Percentiles rank a stretch among this genome's conserved stretches.
These are phyloP conservation scores for Curvularia hawaiiensis DNA, from an alignment of 2,329 filamentous ascomycete species.

Conservation along the genomic window DNA sequence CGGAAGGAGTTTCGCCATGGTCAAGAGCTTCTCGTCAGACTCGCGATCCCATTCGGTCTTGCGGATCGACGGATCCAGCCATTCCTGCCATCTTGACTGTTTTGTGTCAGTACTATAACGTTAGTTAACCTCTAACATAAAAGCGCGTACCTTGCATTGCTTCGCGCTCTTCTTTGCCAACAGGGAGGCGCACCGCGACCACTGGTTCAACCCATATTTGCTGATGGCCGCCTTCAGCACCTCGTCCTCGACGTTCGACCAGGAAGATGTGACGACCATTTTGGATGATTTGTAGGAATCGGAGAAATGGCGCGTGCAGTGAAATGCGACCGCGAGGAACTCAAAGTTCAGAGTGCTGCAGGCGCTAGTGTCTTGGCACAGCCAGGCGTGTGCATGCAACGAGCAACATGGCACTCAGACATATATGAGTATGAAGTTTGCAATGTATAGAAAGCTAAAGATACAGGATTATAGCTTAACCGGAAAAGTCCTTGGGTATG, in stretches of 20 bases:
- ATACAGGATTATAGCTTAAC: background rate
- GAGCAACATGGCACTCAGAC: constrained; percentile 1
- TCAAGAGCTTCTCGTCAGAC: constrained; percentile 95
- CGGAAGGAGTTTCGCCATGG: constrained; percentile 97
- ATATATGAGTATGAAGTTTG: background rate
- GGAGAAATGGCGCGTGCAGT: constrained; percentile 13
- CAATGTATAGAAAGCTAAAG: background rate
- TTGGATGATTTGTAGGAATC: constrained; percentile 59
- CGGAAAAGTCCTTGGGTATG: too few species aligned
- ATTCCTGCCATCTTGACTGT: constrained; percentile 89
- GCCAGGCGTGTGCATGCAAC: constrained; percentile 4
- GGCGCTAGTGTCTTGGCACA: constrained; percentile 29
- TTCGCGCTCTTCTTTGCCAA: constrained; percentile 97
- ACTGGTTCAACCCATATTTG: constrained; percentile 66
- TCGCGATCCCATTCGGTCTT: constrained; percentile 99
- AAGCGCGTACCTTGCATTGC: constrained; percentile 74
- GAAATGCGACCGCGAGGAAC: constrained; percentile 27
- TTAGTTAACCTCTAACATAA: background rate
- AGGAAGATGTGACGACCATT: constrained; percentile 18
- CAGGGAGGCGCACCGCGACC: constrained; percentile 96
- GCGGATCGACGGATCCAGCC: constrained; percentile 96
- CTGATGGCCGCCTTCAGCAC: constrained; percentile 79
- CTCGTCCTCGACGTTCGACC: constrained; percentile 80
- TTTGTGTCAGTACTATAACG: background rate
- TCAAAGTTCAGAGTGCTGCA: constrained; percentile 25